These are phyloP conservation scores for Coemansia sp. DNA, from an alignment of 192 early-diverging fungal genomes.

Conservation along the genomic window DNA sequence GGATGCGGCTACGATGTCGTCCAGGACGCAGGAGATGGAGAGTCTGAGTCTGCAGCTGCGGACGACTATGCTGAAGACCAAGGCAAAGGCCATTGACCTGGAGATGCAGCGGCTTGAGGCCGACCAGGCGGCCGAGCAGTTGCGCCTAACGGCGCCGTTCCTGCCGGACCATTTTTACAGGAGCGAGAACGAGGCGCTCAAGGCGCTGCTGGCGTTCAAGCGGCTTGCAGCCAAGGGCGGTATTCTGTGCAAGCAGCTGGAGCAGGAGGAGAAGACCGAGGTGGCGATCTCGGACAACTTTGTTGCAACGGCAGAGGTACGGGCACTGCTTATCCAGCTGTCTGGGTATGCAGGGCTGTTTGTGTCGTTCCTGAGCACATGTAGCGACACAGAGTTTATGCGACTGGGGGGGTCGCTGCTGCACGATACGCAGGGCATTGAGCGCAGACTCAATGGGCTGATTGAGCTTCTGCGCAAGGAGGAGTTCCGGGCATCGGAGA, in stretches of 20 bases:
- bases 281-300: slow-evolving; percentile 56
- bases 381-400: slow-evolving; percentile 69
- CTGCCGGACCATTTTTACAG: slow-evolving; percentile 83
- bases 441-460: slow-evolving; percentile 73
- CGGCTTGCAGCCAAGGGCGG: slow-evolving; percentile 82
- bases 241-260: slow-evolving; percentile 71
- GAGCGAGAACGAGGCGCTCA: slow-evolving; percentile 76
- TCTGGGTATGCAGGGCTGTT: slow-evolving; percentile 68
- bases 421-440: slow-evolving; percentile 76
- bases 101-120: slow-evolving; percentile 87
- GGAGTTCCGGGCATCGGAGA: slow-evolving; percentile 68
- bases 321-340: slow-evolving; percentile 50
- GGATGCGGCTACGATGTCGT: slow-evolving; percentile 58
- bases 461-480: slow-evolving; percentile 78
- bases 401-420: slow-evolving; percentile 71
- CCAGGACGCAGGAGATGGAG: slow-evolving; percentile 79
- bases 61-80: slow-evolving; percentile 74
- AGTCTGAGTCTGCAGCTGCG: slow-evolving; percentile 79
- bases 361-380: slow-evolving; percentile 64
- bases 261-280: slow-evolving; percentile 63
- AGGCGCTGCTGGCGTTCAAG: slow-evolving; percentile 72
- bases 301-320: slow-evolving; percentile 48
- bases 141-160: slow-evolving; percentile 64
- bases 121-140: slow-evolving; percentile 74
- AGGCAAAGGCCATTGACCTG: slow-evolving; percentile 88